Evolutionary conservation across 1,139 yeast genomes (phyloP).

Genomic region (Saccharomyces hybrid): DNA sequence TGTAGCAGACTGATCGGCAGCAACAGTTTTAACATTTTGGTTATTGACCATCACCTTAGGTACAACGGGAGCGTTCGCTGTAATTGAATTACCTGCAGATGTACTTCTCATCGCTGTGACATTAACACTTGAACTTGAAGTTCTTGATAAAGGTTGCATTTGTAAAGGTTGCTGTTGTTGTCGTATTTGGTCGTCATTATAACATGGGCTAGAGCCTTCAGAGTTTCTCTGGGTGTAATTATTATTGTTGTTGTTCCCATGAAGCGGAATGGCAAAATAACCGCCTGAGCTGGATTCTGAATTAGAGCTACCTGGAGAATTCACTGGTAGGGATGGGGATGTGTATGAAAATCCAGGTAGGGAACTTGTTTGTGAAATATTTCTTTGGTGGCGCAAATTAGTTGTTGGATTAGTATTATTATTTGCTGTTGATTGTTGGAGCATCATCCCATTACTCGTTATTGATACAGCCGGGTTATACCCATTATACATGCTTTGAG

Average conservation of each 20-base stretch:
- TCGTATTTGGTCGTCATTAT: conserved; percentile 4
- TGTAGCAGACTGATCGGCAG: neutral
- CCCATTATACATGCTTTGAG: conserved; percentile 1
- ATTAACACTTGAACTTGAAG: conserved; percentile 3
- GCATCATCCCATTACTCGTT: conserved; percentile 17
- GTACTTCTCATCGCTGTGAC: conserved; percentile 4
- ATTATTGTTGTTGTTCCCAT: neutral
- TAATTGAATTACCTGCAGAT: neutral
- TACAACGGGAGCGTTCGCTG: conserved; percentile 6
- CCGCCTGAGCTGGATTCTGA: conserved; percentile 30
- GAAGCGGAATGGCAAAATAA: conserved; percentile 30
- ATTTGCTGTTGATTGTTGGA: conserved; percentile 8
- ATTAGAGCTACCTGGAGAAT: conserved; percentile 24
- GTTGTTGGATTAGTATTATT: conserved; percentile 5
- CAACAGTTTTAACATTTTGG: conserved; percentile 12
- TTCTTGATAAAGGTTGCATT: conserved; percentile 4
- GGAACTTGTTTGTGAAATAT: neutral
- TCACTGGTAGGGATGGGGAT: conserved; percentile 10
- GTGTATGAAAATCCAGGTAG: neutral
- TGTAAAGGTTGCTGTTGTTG: conserved; percentile 7
- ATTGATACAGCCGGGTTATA: conserved; percentile 3
- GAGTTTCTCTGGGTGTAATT: conserved; percentile 13
- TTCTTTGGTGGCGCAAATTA: conserved; percentile 5
- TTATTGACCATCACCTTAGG: conserved; percentile 25
- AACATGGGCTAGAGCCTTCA: conserved; percentile 14